Evolutionary conservation across 805 yeast genomes (phyloP).

Genomic region (Allodekkera sacchari): DNA sequence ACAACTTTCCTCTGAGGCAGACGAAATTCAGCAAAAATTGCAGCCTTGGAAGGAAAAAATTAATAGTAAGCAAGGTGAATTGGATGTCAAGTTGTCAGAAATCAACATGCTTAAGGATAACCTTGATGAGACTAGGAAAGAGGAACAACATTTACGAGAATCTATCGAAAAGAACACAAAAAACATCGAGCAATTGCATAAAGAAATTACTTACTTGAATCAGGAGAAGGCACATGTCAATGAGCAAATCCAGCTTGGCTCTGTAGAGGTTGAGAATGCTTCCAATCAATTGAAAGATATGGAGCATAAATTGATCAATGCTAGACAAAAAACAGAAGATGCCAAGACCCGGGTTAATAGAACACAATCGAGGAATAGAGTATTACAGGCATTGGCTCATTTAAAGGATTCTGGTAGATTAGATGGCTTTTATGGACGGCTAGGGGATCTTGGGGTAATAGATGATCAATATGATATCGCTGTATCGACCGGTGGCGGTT

Average conservation of each 20-base stretch:
- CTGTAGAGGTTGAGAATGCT: slow-evolving; percentile 45
- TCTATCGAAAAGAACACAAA: slow-evolving; percentile 29
- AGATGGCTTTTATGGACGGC: slow-evolving; percentile 77
- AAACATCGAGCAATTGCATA: slow-evolving; percentile 37
- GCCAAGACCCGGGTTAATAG: slow-evolving; percentile 52
- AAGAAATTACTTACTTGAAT: slow-evolving; percentile 35
- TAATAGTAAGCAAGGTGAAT: slow-evolving; percentile 52
- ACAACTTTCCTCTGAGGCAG: slow-evolving; percentile 57
- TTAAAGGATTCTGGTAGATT: slow-evolving; percentile 76
- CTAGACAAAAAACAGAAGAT: slow-evolving; percentile 58
- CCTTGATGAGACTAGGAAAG: slow-evolving; percentile 32
- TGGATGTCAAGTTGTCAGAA: slow-evolving; percentile 56
- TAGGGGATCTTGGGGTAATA: slow-evolving; percentile 89
- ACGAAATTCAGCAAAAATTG: slow-evolving; percentile 49
- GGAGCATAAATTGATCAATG: slow-evolving; percentile 41
- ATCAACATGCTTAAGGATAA: slow-evolving; percentile 50
- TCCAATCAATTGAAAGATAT: slow-evolving; percentile 39
- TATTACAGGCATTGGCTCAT: slow-evolving; percentile 58
- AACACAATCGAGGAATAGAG: slow-evolving; percentile 62
- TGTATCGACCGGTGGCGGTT: slow-evolving; percentile 88
- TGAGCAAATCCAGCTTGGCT: slow-evolving; percentile 53
- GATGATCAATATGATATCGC: slow-evolving; percentile 89
- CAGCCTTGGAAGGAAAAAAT: slow-evolving; percentile 80
- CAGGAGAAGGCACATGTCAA: slow-evolving; percentile 39
- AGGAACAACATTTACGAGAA: slow-evolving; percentile 34